Evolutionary conservation across 1,284 basidiomycete species (phyloP).

Genomic region (Mycosarcoma maydis): DNA sequence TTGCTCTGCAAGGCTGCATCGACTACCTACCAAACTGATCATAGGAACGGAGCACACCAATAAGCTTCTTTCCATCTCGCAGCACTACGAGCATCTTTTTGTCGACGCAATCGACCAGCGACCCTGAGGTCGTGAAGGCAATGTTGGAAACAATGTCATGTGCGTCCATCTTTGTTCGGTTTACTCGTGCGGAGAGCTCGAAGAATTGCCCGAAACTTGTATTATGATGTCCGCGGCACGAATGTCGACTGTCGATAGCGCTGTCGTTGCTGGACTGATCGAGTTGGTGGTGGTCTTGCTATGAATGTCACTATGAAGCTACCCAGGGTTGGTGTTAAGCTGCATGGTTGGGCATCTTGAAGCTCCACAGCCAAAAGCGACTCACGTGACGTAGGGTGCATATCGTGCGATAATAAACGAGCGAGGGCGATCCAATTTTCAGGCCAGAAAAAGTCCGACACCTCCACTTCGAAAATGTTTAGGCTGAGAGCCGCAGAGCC

Average conservation of each 20-base stretch:
- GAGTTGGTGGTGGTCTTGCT: too few relatives aligned
- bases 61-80: constrained; percentile 92
- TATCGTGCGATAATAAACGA: constrained; percentile 31
- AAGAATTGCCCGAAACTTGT: too few relatives aligned
- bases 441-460: constrained; percentile 11
- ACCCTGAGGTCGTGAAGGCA: constrained; percentile 65
- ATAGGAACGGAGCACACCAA: constrained; percentile 94
- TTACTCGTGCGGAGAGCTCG: not conserved
- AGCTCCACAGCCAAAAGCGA: not conserved
- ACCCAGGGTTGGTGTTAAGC: too few relatives aligned
- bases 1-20: too few relatives aligned
- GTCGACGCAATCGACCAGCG: constrained; percentile 64
- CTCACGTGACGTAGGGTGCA: constrained; percentile 9
- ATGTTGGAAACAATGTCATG: constrained; percentile 63
- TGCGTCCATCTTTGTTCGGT: constrained; percentile 51
- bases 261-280: too few relatives aligned
- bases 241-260: too few relatives aligned
- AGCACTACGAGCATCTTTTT: constrained; percentile 97
- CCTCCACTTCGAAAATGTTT: constrained; percentile 22
- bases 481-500: not conserved
- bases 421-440: not conserved
- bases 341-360: too few relatives aligned
- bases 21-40: constrained; percentile 92
- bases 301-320: too few relatives aligned
- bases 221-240: too few relatives aligned